These are phyloP conservation scores for Forsythia viridissima DNA, from an alignment of 257 asterid species.

Conservation along the genomic window DNA sequence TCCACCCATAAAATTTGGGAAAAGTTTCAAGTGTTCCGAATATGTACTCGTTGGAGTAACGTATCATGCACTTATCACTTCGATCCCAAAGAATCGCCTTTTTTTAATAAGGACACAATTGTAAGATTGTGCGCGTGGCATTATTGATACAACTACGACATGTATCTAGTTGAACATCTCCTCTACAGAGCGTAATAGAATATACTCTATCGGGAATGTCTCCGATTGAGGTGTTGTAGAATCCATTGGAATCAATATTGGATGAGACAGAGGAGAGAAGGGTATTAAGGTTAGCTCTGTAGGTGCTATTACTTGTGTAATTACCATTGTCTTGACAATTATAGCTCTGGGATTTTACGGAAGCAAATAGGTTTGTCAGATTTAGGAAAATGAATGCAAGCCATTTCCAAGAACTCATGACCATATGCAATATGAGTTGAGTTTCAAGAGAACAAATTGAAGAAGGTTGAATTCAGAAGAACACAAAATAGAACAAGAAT, in stretches of 20 bases:
- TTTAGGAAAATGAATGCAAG: not conserved
- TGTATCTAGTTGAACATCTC: not conserved
- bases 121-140: not conserved
- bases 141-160: conserved; percentile 18
- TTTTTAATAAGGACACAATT: conserved; percentile 14
- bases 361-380: not conserved
- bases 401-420: conserved; percentile 7
- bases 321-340: conserved; percentile 3
- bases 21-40: not conserved
- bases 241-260: conserved; percentile 3
- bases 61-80: not conserved
- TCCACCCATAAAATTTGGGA: too few relatives aligned
- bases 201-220: conserved; percentile 18
- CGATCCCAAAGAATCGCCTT: conserved; percentile 10
- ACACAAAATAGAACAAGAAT: not conserved
- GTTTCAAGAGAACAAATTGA: not conserved
- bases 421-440: not conserved
- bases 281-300: conserved; percentile 20
- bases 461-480: not conserved
- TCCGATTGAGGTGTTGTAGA: not conserved
- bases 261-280: conserved; percentile 13
- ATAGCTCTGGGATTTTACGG: not conserved
- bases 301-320: conserved; percentile 17
- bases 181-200: conserved; percentile 24
- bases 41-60: conserved; percentile 22